Conservation (phyloP, 768 basidiomycete genomes). For the Pleurotus sapidus region DNA sequence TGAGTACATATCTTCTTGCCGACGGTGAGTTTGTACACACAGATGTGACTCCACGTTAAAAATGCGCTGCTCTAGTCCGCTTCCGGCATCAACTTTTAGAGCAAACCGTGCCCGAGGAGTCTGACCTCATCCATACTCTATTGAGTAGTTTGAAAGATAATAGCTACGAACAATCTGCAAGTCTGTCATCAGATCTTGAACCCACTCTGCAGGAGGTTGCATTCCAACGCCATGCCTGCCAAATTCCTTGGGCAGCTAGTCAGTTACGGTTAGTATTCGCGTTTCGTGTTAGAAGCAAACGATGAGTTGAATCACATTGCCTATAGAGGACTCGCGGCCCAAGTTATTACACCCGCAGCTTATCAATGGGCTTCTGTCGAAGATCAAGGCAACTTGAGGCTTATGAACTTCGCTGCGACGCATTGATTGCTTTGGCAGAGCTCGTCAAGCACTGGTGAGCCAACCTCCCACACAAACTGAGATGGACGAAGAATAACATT, state of each 20-base stretch:
- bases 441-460: not conserved
- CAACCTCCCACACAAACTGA: not conserved
- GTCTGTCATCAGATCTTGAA: not conserved
- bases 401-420: not conserved
- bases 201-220: not conserved
- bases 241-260: not conserved
- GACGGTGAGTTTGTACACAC: not conserved
- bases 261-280: not conserved
- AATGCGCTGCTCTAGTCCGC: not conserved
- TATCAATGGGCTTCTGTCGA: not conserved
- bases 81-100: not conserved
- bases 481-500: not conserved
- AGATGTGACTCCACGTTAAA: not conserved
- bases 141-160: not conserved
- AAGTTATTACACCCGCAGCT: not conserved
- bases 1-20: not conserved
- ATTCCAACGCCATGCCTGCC: conserved; percentile 1
- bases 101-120: not conserved
- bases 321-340: not conserved
- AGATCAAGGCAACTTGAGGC: not conserved
- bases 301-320: not conserved
- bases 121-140: not conserved
- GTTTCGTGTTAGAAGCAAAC: not conserved
- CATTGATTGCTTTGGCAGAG: not conserved
- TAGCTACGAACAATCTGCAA: not conserved